phyloP scores from a whole-genome alignment of 768 basidiomycete genomes.

The Collybia sp. region DNA sequence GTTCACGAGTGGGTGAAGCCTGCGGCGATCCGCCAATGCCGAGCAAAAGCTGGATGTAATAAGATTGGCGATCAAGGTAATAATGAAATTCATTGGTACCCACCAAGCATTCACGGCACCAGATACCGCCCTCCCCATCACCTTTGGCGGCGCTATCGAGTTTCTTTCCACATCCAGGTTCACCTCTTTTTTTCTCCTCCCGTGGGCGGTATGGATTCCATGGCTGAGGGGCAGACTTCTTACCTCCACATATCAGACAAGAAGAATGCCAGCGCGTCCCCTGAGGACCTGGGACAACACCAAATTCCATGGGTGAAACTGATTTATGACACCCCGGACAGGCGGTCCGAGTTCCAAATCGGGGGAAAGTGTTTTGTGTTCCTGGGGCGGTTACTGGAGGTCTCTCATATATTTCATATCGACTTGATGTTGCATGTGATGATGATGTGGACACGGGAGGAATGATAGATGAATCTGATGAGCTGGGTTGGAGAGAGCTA shows the following conservation, averaged over 20 bases:
- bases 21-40: conserved; percentile 44
- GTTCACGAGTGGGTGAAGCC: conserved; percentile 46
- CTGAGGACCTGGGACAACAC: conserved; percentile 82
- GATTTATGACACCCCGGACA: conserved; percentile 74
- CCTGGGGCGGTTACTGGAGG: conserved; percentile 30
- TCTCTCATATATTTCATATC: conserved; percentile 36
- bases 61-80: conserved; percentile 2
- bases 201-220: conserved; percentile 31
- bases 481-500: conserved; percentile 10
- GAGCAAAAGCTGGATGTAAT: conserved; percentile 46
- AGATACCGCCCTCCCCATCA: conserved; percentile 64
- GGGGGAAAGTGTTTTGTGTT: conserved; percentile 33
- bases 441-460: conserved; percentile 8
- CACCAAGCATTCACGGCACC: conserved; percentile 84
- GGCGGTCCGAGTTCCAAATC: conserved; percentile 53
- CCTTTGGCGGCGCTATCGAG: conserved; percentile 80
- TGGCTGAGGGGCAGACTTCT: conserved; percentile 36
- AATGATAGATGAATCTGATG: background rate
- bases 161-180: conserved; percentile 79
- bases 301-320: conserved; percentile 81
- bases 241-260: conserved; percentile 82
- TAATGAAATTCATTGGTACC: conserved; percentile 16
- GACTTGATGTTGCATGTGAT: conserved; percentile 26
- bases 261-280: conserved; percentile 75
- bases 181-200: conserved; percentile 47